Evolutionary conservation across 192 early-diverging fungal species (phyloP), one percentile per base, ranked within the genome.

Genomic region (Linnemannia elongata): DNA sequence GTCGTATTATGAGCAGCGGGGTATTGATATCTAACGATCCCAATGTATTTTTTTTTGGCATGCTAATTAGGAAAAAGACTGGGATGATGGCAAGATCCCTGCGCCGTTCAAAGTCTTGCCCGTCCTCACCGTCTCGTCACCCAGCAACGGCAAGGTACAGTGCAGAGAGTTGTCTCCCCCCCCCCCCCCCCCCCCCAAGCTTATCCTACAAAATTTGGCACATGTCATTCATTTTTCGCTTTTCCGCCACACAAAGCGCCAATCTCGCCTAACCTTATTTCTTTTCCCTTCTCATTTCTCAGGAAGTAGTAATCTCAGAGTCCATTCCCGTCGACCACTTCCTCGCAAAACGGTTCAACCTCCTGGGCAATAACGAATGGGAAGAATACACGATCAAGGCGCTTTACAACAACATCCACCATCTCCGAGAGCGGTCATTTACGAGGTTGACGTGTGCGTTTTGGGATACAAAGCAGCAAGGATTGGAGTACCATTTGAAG

Each of bases 361-460:
- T 84, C 24, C 6, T 84, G 36, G 82, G 82, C 30, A 22, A 33
- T 6, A 84, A 75, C 49, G 63, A 69, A 24, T 84, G 69, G 41
- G 82, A 84, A 49, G 77, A 75, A n/a, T 18, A 54, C 42, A 76
- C 54, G 15, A 84, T 84, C 66, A 74, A 84, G 24, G 82, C 73
- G n/a, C 47, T 84, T 35, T 84, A 84, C 54, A 57, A 60, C 10
- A 68, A 57, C n/a, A 79, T 84, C 20, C 82, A 84, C 33, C 69
- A 75, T 39, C 68, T 84, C 44, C 82, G 77, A 18, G 82, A 84
- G 30, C 77, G 82, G n/a, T 57, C 45, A 1, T 30, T 79, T 5
- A 72, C 27, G 54, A 55, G 8, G 22, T 35, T 84, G 60, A 57
- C 77, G 1, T 72, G 49, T 73, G 60, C 74, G 12, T 75, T 24